Percentiles rank a stretch among this genome's conserved stretches.
Conservation (phyloP, 2,329 filamentous ascomycete genomes). For the Parastagonospora avenae region DNA sequence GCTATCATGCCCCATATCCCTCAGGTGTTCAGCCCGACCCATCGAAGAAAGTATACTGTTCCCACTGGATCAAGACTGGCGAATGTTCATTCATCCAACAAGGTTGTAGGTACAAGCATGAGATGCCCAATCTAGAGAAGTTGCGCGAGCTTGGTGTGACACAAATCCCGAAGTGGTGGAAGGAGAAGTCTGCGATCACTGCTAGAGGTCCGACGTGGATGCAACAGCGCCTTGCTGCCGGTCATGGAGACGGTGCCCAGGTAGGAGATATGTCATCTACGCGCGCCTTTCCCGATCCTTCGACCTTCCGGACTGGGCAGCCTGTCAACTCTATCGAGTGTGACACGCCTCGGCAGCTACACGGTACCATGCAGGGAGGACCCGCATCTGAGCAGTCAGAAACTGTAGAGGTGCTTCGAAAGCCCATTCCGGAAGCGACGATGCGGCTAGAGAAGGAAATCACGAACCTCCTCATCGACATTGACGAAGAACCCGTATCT, state of each 20-base stretch:
- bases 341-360: too few species aligned
- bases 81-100: constrained; percentile 84
- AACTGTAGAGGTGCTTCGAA: background rate
- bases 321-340: background rate
- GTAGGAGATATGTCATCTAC: background rate
- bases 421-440: background rate
- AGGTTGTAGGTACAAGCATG: constrained; percentile 87
- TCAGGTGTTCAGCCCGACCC: constrained; percentile 48
- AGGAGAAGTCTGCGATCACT: constrained; percentile 50
- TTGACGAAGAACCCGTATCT: constrained; percentile 6
- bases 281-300: constrained; percentile 13
- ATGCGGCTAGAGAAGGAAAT: background rate
- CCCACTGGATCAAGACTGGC: constrained; percentile 87
- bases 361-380: too few species aligned
- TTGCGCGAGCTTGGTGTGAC: constrained; percentile 72
- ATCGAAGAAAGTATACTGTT: constrained; percentile 77
- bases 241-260: constrained; percentile 1
- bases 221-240: constrained; percentile 20
- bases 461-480: constrained; percentile 13
- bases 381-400: too few species aligned
- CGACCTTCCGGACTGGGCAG: background rate
- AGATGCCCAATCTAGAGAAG: constrained; percentile 78
- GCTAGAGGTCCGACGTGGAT: constrained; percentile 28
- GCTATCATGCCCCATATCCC: constrained; percentile 35
- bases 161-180: constrained; percentile 60